phyloP scores from a whole-genome alignment of 257 asterid genomes.

The Sherardia arvensis region DNA sequence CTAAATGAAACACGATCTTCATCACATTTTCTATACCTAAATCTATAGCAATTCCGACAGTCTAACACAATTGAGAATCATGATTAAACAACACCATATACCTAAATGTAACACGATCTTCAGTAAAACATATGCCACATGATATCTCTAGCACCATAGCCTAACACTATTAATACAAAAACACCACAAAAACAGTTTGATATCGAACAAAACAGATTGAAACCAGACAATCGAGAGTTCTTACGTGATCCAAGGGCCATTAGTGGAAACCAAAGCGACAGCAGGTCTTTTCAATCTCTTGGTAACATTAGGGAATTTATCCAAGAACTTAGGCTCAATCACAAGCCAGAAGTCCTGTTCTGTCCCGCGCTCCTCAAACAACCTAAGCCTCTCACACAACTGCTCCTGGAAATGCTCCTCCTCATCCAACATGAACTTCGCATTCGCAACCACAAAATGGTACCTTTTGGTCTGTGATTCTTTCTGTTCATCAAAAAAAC shows the following conservation, averaged over 20 bases:
- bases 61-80: neutral
- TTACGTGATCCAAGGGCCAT: slow-evolving; percentile 92
- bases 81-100: neutral
- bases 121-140: neutral
- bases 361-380: slow-evolving; percentile 45
- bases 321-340: slow-evolving; percentile 89
- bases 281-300: slow-evolving; percentile 89
- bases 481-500: slow-evolving; percentile 24
- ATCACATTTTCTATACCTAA: too few species aligned
- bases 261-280: slow-evolving; percentile 88
- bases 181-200: neutral
- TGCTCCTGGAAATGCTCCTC: slow-evolving; percentile 97
- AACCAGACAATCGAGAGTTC: slow-evolving; percentile 1
- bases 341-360: slow-evolving; percentile 98
- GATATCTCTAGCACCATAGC: neutral
- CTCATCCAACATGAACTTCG: slow-evolving; percentile 94
- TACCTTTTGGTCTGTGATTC: slow-evolving; percentile 45
- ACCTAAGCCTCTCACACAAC: slow-evolving; percentile 60
- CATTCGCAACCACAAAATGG: slow-evolving; percentile 85
- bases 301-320: slow-evolving; percentile 64
- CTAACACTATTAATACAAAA: neutral
- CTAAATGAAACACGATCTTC: neutral
- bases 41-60: neutral
- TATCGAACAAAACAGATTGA: neutral
- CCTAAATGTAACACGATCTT: neutral